Percentiles rank a stretch among this genome's conserved stretches.
phyloP scores from a whole-genome alignment of 2,329 filamentous ascomycete species.

The Neopestalotiopsis clavispora region DNA sequence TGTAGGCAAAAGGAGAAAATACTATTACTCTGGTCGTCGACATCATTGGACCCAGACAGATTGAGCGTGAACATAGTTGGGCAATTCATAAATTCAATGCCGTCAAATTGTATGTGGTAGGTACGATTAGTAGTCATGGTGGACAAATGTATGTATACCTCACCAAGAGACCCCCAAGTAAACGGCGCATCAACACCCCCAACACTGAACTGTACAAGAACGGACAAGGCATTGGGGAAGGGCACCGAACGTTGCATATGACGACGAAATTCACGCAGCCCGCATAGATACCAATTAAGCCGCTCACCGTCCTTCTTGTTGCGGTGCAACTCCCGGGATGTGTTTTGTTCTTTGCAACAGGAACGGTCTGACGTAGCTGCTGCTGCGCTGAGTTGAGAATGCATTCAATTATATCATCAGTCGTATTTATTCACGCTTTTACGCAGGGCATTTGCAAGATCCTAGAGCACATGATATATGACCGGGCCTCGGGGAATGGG shows the following conservation, averaged over 20 bases:
- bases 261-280: conserved; percentile 31
- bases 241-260: conserved; percentile 31
- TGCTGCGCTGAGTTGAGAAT: neutral
- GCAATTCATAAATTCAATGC: neutral
- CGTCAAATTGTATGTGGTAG: neutral
- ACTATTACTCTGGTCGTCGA: neutral
- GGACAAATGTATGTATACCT: conserved; percentile 21
- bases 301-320: conserved; percentile 3
- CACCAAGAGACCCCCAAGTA: conserved; percentile 22
- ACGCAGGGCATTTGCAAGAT: neutral
- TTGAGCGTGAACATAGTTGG: neutral
- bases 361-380: conserved; percentile 13
- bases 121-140: conserved; percentile 18
- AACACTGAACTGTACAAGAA: neutral
- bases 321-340: conserved; percentile 23
- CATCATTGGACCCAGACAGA: neutral
- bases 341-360: conserved; percentile 19
- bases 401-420: neutral
- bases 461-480: neutral
- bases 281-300: conserved; percentile 19
- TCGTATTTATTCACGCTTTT: neutral
- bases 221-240: conserved; percentile 25
- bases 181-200: neutral
- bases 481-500: neutral
- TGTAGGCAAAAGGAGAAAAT: neutral